Base-by-base conservation (phyloP, 495 filamentous ascomycete species). In the Endocarpon pusillum region DNA sequence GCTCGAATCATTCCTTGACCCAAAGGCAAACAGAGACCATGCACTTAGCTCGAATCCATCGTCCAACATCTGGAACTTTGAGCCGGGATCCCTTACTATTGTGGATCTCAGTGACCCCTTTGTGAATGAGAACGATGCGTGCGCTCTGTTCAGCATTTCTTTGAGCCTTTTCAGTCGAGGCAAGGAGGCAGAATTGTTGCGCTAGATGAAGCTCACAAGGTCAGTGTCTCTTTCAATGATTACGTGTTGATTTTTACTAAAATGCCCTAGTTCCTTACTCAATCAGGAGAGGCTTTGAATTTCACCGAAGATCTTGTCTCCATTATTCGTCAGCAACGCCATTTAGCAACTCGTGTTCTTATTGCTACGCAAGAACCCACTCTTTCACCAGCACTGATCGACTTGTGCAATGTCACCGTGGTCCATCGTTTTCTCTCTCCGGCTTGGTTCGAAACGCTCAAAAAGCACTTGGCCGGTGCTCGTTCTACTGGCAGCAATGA, bases 291-390 rank as follows among this genome's bases (percentile, higher is more conserved):
- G 17, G 60, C 73, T 2, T 37, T 42, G 11, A 39, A 42, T 0
- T 67, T 85, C 27, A 84, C 77, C 0, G 62, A 80, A 19, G 64
- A 62, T 1, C 54, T 86, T 3, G 57, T 86, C 0, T 61, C 63
- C 0, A 61, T 62, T 0, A 78, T 87, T 44, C 64, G 80, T 3
- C 61, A 71, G 26, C 78, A 86, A 44, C 73, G 81, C 6, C 80
- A 86, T 46, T 48, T 74, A 0, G 79, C 59, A 3, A 58, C 66
- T 0, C 64, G 78, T 1, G 56, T 84, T 10, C 37, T 87, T 23
- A 74, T 86, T 20, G 71, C 80, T 0, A 87, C 81, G 0, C 78
- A 89, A 44, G 81, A 87, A 40, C 81, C 81, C 0, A 85, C 78
- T 0, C 69, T 87, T 25, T 76, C 75, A 0, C 67, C 71, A 0